A percentile compares a stretch with the other conserved stretches of the same genome.
Conservation (phyloP, 768 basidiomycete genomes). For the Candolleomyces aberdarensis region DNA sequence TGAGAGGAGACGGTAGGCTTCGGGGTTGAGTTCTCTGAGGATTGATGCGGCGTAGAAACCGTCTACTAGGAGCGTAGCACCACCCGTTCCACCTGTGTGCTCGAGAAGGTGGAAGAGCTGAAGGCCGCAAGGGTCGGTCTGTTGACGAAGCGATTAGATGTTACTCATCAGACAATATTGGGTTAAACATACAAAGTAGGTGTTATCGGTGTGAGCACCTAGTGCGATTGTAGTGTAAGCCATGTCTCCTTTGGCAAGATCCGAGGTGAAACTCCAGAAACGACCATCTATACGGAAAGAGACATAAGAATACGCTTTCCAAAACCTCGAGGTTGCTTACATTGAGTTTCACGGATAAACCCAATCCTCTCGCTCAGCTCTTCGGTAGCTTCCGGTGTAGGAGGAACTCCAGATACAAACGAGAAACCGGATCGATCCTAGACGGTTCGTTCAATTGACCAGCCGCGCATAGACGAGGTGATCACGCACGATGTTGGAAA, state of each 20-base stretch:
- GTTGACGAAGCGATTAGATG: background rate
- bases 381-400: conserved; percentile 83
- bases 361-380: conserved; percentile 70
- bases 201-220: conserved; percentile 73
- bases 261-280: conserved; percentile 97
- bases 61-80: conserved; percentile 89
- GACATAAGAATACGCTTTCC: background rate
- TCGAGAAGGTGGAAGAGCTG: conserved; percentile 95
- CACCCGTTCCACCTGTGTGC: conserved; percentile 77
- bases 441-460: background rate
- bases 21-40: conserved; percentile 69
- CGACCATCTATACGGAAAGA: conserved; percentile 64
- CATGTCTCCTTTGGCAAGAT: conserved; percentile 87
- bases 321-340: conserved; percentile 19
- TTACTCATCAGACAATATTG: background rate
- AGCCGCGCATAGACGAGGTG: background rate
- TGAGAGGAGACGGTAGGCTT: conserved; percentile 67
- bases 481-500: conserved; percentile 68
- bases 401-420: conserved; percentile 78
- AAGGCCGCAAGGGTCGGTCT: conserved; percentile 94
- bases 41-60: conserved; percentile 90
- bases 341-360: conserved; percentile 84
- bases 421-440: conserved; percentile 89
- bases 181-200: conserved; percentile 54
- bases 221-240: conserved; percentile 91